Conservation (phyloP, 257 asterid species). For the Linderniella brevidens region DNA sequence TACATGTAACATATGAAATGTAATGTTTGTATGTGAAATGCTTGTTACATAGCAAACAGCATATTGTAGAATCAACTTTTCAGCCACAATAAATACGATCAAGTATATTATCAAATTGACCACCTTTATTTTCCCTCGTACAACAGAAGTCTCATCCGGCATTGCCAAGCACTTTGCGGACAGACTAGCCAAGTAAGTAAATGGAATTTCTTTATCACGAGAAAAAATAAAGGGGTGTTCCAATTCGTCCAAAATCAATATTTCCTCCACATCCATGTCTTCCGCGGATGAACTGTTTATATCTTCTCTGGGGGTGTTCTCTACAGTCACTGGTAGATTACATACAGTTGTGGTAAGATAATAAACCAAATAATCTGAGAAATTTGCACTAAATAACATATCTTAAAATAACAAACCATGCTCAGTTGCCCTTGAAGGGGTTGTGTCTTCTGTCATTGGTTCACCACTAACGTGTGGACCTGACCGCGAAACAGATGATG, state of each 20-base stretch:
- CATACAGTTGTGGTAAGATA: too few species aligned
- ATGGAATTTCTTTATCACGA: constrained; percentile 51
- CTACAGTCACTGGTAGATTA: constrained; percentile 3
- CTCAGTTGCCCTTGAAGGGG: constrained; percentile 10
- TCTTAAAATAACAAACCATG: constrained; percentile 12
- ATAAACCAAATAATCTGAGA: too few species aligned
- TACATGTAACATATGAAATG: constrained; percentile 1
- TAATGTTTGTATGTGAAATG: too few species aligned
- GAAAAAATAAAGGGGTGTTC: constrained; percentile 29
- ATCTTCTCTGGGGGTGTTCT: constrained; percentile 15
- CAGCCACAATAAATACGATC: not conserved
- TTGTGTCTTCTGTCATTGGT: constrained; percentile 8
- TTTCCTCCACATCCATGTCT: constrained; percentile 33
- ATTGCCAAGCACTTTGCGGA: constrained; percentile 40
- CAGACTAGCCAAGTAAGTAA: constrained; percentile 77
- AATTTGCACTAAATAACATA: too few species aligned
- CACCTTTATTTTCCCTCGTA: constrained; percentile 82
- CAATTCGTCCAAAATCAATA: constrained; percentile 25
- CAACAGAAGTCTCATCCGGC: constrained; percentile 20
- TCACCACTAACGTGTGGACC: constrained; percentile 13
- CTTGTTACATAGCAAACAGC: too few species aligned
- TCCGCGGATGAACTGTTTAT: constrained; percentile 15
- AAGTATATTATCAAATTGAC: constrained; percentile 1
- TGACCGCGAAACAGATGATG: constrained; percentile 8
- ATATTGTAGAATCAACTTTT: not conserved